Evolutionary conservation across 1,284 basidiomycete species (phyloP), one percentile per base, ranked within the genome.

Genomic region (Exobasidium rhododendri): DNA sequence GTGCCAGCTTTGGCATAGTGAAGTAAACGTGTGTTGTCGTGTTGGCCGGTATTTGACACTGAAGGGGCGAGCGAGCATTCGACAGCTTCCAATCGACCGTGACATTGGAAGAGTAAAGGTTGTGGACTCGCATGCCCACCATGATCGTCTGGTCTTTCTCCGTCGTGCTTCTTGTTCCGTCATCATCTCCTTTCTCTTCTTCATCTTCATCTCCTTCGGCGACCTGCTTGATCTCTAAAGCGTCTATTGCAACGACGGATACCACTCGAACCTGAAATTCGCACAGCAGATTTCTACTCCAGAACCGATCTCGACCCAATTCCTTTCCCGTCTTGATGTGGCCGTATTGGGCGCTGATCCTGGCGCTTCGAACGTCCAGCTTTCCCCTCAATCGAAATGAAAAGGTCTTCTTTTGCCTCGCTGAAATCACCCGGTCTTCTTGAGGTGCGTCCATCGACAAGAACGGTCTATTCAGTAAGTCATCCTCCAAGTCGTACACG

Each of bases 191-290:
- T 4, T 91, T 94, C 85, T 89, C 90, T 29, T 86, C 84, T 2
- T 83, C 83, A 49, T 85, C 84, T 32, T 50, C 40, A 2, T 28
- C 44, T n/a, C 22, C 17, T 49, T 78, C 74, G 1, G 13, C 5
- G 13, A 20, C 28, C 4, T 6, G 26, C 17, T 65, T 58, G 13
- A 77, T 45, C 24, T 44, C 60, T 44, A 81, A 54, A 20, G 61
- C 61, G 5, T 62, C 59, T 72, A 89, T 91, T 74, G 93, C 90
- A 44, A 97, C 85, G 82, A 93, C 93, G 65, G 91, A 89, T 75
- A 94, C 94, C 1, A 97, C 93, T 0, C 91, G 94, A 62, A 96
- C 88, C 69, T 90, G 84, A 62, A 97, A 84, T 5, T 91, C 89
- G 75, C 92, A 89, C 14, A 88, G 86, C 57, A 96, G 80, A 65